Conservation (phyloP, 164 flowering plant genomes). For the Magnolia officinalis region DNA sequence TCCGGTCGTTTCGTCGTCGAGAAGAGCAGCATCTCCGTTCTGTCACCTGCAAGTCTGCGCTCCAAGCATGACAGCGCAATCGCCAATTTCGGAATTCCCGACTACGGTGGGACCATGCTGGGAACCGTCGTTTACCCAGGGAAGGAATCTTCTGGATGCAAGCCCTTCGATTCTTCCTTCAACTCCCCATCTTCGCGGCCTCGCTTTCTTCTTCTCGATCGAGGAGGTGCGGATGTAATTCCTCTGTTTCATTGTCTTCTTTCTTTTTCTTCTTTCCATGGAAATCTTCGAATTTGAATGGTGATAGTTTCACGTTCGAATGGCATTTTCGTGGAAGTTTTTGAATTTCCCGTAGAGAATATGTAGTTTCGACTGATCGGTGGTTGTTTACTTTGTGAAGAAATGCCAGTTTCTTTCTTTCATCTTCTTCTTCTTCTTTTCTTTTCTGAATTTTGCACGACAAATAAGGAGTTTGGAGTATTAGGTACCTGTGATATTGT, state of each 20-base stretch:
- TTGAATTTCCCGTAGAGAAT: neutral
- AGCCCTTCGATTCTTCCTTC: constrained; percentile 44
- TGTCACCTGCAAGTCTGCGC: constrained; percentile 39
- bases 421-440: no score
- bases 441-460: neutral
- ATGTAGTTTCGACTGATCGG: neutral
- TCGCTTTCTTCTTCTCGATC: constrained; percentile 68
- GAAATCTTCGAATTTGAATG: neutral
- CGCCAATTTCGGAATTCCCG: constrained; percentile 84
- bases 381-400: neutral
- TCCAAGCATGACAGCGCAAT: constrained; percentile 67
- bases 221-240: constrained; percentile 52
- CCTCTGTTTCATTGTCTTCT: neutral
- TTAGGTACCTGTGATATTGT: constrained; percentile 1
- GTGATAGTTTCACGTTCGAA: neutral
- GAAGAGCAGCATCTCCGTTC: constrained; percentile 63
- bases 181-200: constrained; percentile 46
- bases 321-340: neutral
- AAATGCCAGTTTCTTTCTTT: neutral
- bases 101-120: constrained; percentile 70
- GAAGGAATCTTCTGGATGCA: constrained; percentile 41
- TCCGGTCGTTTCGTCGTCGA: constrained; percentile 63
- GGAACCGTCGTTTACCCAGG: constrained; percentile 66
- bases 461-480: neutral
- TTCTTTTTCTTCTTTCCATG: neutral